These are phyloP conservation scores for Alisma plantagoaquatica DNA, from an alignment of 106 monocot genomes.

Conservation along the genomic window DNA sequence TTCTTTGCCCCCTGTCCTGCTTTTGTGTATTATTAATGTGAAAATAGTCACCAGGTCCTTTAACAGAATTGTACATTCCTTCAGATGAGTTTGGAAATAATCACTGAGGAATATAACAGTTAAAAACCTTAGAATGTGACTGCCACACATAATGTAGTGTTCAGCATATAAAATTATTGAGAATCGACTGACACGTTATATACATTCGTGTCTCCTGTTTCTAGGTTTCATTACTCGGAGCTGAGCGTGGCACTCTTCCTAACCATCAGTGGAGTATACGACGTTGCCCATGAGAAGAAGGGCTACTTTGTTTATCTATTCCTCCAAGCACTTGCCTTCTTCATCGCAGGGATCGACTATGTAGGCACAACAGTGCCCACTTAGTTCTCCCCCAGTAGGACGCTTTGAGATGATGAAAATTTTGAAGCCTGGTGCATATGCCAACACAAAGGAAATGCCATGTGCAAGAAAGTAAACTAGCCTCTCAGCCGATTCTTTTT, in stretches of 20 bases:
- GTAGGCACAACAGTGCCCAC: constrained; percentile 4
- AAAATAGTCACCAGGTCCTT: background rate
- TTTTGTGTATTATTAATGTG: background rate
- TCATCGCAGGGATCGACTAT: background rate
- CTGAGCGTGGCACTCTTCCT: background rate
- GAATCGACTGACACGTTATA: background rate
- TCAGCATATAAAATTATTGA: background rate
- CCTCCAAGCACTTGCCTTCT: constrained; percentile 4
- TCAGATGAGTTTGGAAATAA: background rate
- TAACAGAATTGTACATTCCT: background rate
- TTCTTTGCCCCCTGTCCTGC: background rate
- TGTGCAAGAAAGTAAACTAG: too few relatives aligned
- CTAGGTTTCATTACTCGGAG: background rate
- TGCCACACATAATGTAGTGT: background rate
- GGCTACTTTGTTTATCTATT: constrained; percentile 6
- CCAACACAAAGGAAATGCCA: too few relatives aligned
- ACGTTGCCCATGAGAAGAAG: background rate
- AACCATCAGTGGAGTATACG: background rate
- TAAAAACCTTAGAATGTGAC: too few relatives aligned
- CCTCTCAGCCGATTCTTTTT: too few relatives aligned
- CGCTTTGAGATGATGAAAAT: too few relatives aligned
- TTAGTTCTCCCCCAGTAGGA: too few relatives aligned
- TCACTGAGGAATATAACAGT: background rate
- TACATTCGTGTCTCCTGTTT: background rate
- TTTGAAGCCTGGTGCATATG: too few relatives aligned